Evolutionary conservation across 129 eudicot species (phyloP).

Genomic region (Silybum marianum): DNA sequence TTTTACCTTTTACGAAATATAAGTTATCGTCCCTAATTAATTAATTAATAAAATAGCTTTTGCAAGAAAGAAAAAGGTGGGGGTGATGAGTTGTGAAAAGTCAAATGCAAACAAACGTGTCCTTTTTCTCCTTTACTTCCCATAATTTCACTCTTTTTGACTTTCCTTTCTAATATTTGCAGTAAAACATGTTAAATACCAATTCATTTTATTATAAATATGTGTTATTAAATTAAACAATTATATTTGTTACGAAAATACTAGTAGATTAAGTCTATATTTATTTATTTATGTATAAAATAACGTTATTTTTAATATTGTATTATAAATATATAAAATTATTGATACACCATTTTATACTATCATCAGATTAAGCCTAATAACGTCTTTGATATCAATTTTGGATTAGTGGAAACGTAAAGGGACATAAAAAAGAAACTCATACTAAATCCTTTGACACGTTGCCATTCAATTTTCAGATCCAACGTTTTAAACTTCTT

Average conservation of each 20-base stretch:
- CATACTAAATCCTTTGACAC: neutral
- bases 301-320: neutral
- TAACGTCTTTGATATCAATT: neutral
- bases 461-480: neutral
- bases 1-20: too few relatives aligned
- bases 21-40: too few relatives aligned
- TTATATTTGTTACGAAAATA: too few relatives aligned
- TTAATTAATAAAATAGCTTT: neutral
- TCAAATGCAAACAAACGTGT: constrained; percentile 26
- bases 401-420: neutral
- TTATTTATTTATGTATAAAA: neutral
- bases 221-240: neutral
- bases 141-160: neutral
- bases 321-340: neutral
- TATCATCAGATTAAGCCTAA: neutral
- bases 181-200: neutral
- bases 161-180: constrained; percentile 3
- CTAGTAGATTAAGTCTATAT: too few relatives aligned
- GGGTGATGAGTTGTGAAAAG: constrained; percentile 9
- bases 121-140: constrained; percentile 13
- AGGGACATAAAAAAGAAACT: neutral
- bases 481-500: neutral
- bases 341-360: neutral
- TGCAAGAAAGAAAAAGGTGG: neutral
- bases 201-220: neutral